Evolutionary conservation across 1,284 basidiomycete genomes (phyloP), one percentile per base, ranked within the genome.

Genomic region (Irpex sp.): DNA sequence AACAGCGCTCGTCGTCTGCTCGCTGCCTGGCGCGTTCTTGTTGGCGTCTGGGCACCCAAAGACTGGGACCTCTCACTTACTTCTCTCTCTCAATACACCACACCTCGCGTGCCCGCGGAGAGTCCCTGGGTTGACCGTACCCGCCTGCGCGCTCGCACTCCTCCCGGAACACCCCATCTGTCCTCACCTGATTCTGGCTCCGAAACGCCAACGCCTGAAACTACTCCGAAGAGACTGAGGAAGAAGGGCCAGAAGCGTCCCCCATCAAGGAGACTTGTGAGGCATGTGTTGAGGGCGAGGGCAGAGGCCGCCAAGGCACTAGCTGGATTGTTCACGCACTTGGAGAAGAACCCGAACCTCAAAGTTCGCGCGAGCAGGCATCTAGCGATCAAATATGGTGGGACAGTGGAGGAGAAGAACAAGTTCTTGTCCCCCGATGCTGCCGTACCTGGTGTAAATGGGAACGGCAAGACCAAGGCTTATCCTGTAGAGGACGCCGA

Each of bases 41-140:
- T 96, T 65, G 95, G 94, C 12, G 86, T 96, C 10, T 97, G 94
- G 94, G 81, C 84, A 2, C 93, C 94, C 8, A 87, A 86, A 69
- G 78, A 77, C 48, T 91, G 86, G 82, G 94, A 96, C 66, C 78
- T 95, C 59, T 84, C 90, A 3, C 69, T 86, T 18, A 67, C 80
- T 21, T 86, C 87, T 7, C 79, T 96, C 47, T 81, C 87, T n/a
- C 85, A 85, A 61, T 94, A 93, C 72, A 89, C 82, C 7, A 83
- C 80, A 12, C 88, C 89, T 8, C 73, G 74, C 19, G 77, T 80
- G 14, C 90, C 89, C 2, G 81, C 86, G 5, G 81, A 82, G 66
- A 93, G 81, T 67, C 83, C 82, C 2, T 93, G 88, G 89, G 74
- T 93, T 36, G 82, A 88, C 65, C 52, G 52, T 76, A 76, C 54